Conservation (phyloP, 2,329 filamentous ascomycete genomes). For the Pseudogymnoascus sp. region DNA sequence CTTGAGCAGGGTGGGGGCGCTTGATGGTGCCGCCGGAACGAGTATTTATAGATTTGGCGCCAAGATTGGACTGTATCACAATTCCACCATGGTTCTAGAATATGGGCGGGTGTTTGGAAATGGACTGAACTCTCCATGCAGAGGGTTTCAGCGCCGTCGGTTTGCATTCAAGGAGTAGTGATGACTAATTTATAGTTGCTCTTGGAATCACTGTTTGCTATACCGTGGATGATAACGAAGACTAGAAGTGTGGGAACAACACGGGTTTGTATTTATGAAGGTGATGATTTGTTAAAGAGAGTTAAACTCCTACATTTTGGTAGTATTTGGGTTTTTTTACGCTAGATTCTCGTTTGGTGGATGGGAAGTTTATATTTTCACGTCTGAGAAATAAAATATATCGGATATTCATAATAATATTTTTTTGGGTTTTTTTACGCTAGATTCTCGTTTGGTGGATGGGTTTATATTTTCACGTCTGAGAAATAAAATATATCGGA, state of each 20-base stretch:
- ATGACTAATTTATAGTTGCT: neutral
- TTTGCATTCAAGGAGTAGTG: neutral
- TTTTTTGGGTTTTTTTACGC: neutral
- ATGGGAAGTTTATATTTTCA: neutral
- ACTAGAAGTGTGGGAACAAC: neutral
- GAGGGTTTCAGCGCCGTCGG: neutral
- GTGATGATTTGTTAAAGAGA: neutral
- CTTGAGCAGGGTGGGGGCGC: neutral
- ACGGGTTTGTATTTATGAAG: neutral
- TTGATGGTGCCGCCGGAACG: neutral
- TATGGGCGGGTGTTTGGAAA: neutral
- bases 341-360: neutral
- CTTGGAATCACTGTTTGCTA: neutral
- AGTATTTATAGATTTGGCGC: conserved; percentile 3
- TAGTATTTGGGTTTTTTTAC: neutral
- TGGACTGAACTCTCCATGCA: neutral
- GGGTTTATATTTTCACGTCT: neutral
- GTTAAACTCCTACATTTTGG: neutral
- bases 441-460: neutral
- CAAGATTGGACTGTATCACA: neutral
- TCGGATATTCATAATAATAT: neutral
- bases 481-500: neutral
- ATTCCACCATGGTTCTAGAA: neutral
- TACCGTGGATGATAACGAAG: neutral
- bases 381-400: neutral